Percentiles rank a stretch among this genome's conserved stretches.
Evolutionary conservation across 2,329 filamentous ascomycete genomes (phyloP).

Genomic region (Raffaelea albimanens): DNA sequence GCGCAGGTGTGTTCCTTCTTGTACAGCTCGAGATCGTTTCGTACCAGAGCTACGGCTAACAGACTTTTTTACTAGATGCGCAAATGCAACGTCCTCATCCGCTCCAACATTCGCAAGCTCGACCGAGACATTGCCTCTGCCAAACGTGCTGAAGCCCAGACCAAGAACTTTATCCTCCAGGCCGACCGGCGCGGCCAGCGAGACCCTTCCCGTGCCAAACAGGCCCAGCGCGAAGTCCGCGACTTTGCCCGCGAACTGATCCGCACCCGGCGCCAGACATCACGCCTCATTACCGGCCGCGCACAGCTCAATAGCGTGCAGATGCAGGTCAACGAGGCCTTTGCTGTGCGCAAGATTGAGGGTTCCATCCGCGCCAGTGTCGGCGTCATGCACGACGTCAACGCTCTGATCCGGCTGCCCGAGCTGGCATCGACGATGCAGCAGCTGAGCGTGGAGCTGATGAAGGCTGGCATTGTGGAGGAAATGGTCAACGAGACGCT

Average conservation of each 20-base stretch:
- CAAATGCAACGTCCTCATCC: slow-evolving; percentile 89
- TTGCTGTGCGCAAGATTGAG: slow-evolving; percentile 91
- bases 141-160: slow-evolving; percentile 72
- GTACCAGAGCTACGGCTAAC: background rate
- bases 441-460: slow-evolving; percentile 75
- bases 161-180: slow-evolving; percentile 73
- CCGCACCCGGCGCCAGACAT: slow-evolving; percentile 64
- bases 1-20: slow-evolving; percentile 59
- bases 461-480: slow-evolving; percentile 94
- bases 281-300: slow-evolving; percentile 73
- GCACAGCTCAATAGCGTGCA: slow-evolving; percentile 87
- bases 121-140: slow-evolving; percentile 82
- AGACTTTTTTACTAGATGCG: slow-evolving; percentile 59
- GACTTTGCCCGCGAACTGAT: slow-evolving; percentile 84
- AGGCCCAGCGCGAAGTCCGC: slow-evolving; percentile 74
- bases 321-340: slow-evolving; percentile 97
- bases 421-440: slow-evolving; percentile 85
- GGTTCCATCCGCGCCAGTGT: slow-evolving; percentile 79
- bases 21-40: background rate
- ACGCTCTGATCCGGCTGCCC: slow-evolving; percentile 72
- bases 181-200: slow-evolving; percentile 73
- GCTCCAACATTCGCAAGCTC: slow-evolving; percentile 82
- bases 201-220: slow-evolving; percentile 67
- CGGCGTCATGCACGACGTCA: slow-evolving; percentile 95
- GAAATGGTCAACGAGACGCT: slow-evolving; percentile 89